Base-by-base conservation (phyloP, 1,139 yeast genomes). In the Geotrichum restrictum region DNA sequence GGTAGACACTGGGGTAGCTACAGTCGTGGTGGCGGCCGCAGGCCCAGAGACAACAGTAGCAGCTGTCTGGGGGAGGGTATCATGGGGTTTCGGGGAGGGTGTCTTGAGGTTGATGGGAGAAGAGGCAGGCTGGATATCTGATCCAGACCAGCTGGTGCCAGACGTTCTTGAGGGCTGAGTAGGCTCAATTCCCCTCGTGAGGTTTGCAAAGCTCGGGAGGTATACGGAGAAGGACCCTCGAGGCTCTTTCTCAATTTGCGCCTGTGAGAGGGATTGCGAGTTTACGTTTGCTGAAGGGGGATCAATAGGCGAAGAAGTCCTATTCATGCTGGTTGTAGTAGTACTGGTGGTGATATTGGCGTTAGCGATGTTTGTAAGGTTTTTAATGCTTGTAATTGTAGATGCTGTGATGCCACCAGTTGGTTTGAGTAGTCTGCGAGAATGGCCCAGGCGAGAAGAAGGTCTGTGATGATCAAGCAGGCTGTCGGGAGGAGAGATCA, bases 121-220 rank as follows among this genome's bases (percentile, higher is more conserved):
- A 24, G 29, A 24, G 29, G 29, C 29, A 24, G 29, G 7, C 8
- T 22, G 29, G 7, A 13, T 40, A 22, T 40, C 32, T 13, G n/a
- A 11, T 8, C 32, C 32, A 40, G 29, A 8, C 44, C 44, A 40
- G 14, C 32, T 22, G 32, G 32, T 13, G 5, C 19, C 44, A 13
- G 44, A 40, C 16, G 29, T 19, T 22, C 44, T 24, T 3, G 11
- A 11, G 7, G 16, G 19, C 14, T 24, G 31, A 34, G 48, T 8
- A 22, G 40, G 33, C 8, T 34, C 48, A 43, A 45, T 45, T 34
- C 48, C 48, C 5, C 54, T 42, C 1, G 54, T 43, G 11, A 51
- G 51, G 22, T 51, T 51, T 18, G 51, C 54, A 51, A 51, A 51
- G 42, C 51, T 46, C 5, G 54, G 54, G 27, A 51, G 45, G 39